Conservation (phyloP, 345 rosid genomes). For the Jatropha curcas region DNA sequence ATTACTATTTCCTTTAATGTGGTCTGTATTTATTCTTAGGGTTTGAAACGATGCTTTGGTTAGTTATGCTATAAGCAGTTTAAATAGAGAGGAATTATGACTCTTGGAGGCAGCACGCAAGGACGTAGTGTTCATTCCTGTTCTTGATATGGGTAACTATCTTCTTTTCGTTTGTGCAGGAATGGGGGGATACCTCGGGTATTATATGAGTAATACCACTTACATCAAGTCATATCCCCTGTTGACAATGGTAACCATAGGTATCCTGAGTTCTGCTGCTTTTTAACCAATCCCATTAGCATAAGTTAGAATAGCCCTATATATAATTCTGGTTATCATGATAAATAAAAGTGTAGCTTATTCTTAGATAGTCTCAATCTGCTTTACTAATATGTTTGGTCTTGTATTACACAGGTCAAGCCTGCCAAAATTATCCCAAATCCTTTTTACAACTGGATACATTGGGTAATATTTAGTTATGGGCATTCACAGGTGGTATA, state of each 20-base stretch:
- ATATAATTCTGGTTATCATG: neutral
- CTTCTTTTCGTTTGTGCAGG: slow-evolving; percentile 49
- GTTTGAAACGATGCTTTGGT: neutral
- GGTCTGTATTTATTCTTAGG: too few species aligned
- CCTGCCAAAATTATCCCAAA: slow-evolving; percentile 76
- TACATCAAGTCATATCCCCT: slow-evolving; percentile 97
- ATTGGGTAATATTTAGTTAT: slow-evolving; percentile 50
- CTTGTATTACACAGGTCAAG: slow-evolving; percentile 51
- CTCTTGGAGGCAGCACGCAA: neutral
- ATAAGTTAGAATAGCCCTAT: neutral
- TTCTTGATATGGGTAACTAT: neutral
- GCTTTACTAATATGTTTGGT: neutral
- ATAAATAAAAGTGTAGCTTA: too few species aligned
- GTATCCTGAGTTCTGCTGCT: neutral
- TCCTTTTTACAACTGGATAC: slow-evolving; percentile 81
- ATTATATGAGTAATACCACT: slow-evolving; percentile 76
- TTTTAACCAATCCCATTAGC: neutral
- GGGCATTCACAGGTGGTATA: too few species aligned
- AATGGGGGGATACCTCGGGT: slow-evolving; percentile 98
- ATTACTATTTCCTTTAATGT: neutral
- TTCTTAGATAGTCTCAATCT: neutral
- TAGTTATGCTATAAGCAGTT: neutral
- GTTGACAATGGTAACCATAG: slow-evolving; percentile 68
- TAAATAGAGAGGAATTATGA: neutral
- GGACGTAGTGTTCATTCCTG: neutral